A percentile compares a stretch with the other conserved stretches of the same genome.
These are phyloP conservation scores for Populus simonii DNA, from an alignment of 345 rosid genomes.

Conservation along the genomic window DNA sequence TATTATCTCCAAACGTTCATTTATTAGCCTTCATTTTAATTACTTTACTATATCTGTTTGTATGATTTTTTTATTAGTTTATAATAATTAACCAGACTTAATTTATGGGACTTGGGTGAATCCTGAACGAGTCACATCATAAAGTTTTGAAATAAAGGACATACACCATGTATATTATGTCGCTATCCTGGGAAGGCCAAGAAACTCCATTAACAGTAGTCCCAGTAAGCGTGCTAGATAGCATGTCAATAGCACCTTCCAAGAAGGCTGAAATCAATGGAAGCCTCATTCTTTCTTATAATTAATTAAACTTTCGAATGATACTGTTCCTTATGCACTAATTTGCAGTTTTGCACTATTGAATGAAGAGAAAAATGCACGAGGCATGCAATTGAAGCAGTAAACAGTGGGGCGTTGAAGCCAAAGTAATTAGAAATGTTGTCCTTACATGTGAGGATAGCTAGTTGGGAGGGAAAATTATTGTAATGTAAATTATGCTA, in stretches of 20 bases:
- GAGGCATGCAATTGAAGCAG: neutral
- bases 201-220: neutral
- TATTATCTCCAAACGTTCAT: too few relatives aligned
- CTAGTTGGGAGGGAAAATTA: constrained; percentile 24
- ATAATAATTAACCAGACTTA: too few relatives aligned
- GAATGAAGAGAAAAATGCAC: neutral
- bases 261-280: neutral
- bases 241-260: neutral
- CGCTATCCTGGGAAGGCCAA: neutral
- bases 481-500: constrained; percentile 19
- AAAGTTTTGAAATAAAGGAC: neutral
- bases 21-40: too few relatives aligned
- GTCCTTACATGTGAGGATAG: constrained; percentile 21
- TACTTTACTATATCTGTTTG: too few relatives aligned
- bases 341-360: neutral
- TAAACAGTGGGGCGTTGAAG: constrained; percentile 35
- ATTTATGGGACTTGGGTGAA: too few relatives aligned
- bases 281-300: neutral
- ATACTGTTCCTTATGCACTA: neutral
- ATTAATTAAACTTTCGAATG: neutral
- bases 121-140: neutral
- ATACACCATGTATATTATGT: too few relatives aligned
- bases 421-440: constrained; percentile 28
- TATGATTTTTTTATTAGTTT: too few relatives aligned
- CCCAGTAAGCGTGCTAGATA: neutral